Conservation (phyloP, 768 basidiomycete species). For the Boletus sp. region DNA sequence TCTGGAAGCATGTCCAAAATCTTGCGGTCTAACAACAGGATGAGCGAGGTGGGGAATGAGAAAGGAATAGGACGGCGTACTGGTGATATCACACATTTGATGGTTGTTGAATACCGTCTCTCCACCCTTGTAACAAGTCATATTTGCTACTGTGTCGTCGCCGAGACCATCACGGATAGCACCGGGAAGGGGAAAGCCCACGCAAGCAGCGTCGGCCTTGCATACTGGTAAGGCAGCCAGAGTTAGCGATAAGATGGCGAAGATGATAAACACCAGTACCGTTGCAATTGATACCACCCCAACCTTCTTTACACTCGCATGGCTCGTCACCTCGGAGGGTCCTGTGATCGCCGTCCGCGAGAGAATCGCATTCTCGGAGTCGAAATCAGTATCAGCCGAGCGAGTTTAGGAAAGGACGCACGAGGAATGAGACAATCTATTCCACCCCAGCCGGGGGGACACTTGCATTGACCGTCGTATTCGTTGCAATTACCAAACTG, state of each 20-base stretch:
- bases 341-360: constrained; percentile 86
- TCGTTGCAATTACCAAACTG: constrained; percentile 89
- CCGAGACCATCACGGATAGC: constrained; percentile 38
- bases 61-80: constrained; percentile 45
- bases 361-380: constrained; percentile 82
- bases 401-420: constrained; percentile 41
- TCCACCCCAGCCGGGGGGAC: constrained; percentile 96
- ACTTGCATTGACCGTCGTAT: constrained; percentile 95
- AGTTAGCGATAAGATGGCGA: neutral
- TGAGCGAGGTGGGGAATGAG: neutral
- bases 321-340: constrained; percentile 72
- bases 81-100: constrained; percentile 98
- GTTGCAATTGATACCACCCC: constrained; percentile 97
- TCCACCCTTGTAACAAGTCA: constrained; percentile 95
- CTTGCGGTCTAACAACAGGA: constrained; percentile 68
- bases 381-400: neutral
- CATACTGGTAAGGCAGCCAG: constrained; percentile 60
- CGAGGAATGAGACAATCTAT: constrained; percentile 92
- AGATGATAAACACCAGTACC: constrained; percentile 47
- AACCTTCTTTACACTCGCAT: constrained; percentile 92
- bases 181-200: constrained; percentile 67
- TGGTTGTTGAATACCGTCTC: constrained; percentile 93
- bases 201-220: constrained; percentile 75
- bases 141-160: constrained; percentile 50
- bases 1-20: constrained; percentile 90